Conservation (phyloP, 1,284 basidiomycete species). For the Boletus semigastroideus region DNA sequence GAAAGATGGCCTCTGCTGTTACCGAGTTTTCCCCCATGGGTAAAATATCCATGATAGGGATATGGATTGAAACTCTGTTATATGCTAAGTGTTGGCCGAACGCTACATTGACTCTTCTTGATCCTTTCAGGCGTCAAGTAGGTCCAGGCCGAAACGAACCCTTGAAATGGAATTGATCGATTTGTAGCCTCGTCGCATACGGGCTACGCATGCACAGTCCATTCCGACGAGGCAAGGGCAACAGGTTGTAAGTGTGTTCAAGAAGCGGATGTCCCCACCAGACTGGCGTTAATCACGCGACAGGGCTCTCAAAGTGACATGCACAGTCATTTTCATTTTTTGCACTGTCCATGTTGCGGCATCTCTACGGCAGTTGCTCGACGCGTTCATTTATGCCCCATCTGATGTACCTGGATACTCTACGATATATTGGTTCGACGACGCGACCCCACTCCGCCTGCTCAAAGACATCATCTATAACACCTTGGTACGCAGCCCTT, state of each 20-base stretch:
- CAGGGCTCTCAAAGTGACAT: neutral
- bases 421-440: neutral
- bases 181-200: neutral
- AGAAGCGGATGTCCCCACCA: neutral
- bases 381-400: neutral
- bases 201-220: neutral
- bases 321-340: neutral
- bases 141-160: neutral
- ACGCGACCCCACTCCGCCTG: neutral
- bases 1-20: neutral
- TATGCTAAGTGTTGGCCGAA: constrained; percentile 3
- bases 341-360: neutral
- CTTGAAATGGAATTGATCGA: neutral
- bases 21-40: neutral
- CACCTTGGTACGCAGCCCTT: neutral
- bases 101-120: neutral
- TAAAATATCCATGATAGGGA: constrained; percentile 4
- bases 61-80: constrained; percentile 7
- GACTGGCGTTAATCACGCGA: no score
- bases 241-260: neutral
- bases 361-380: constrained; percentile 1
- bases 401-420: neutral
- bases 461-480: neutral
- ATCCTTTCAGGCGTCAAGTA: constrained; percentile 2
- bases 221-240: neutral